Conservation (phyloP, 164 flowering plant genomes). For the Vitis vinifera region DNA sequence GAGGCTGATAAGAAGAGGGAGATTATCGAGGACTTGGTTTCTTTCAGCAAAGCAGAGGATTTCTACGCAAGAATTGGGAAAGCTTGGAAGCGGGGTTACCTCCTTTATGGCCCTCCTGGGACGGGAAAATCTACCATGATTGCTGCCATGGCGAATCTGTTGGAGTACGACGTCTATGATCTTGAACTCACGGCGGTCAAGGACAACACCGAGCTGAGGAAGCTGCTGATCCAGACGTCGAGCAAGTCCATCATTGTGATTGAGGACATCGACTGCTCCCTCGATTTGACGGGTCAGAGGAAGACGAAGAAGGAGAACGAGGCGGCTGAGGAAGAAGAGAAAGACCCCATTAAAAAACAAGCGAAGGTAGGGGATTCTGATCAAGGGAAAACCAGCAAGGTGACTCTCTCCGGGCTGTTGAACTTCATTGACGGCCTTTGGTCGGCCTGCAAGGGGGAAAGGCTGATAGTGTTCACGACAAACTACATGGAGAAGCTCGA, state of each 20-base stretch:
- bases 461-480: constrained; percentile 10
- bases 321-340: not conserved
- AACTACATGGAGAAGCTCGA: constrained; percentile 13
- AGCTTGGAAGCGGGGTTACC: not conserved
- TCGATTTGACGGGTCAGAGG: not conserved
- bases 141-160: constrained; percentile 8
- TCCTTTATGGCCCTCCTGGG: constrained; percentile 6
- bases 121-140: constrained; percentile 11
- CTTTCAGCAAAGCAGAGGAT: not conserved
- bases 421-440: constrained; percentile 12
- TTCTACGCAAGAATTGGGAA: constrained; percentile 1
- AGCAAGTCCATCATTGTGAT: constrained; percentile 7
- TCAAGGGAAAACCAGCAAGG: not conserved
- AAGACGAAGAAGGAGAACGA: constrained; percentile 2
- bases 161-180: not conserved
- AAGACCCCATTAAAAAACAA: not conserved
- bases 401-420: too few relatives aligned
- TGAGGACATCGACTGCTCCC: constrained; percentile 13
- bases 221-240: not conserved
- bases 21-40: not conserved
- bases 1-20: not conserved
- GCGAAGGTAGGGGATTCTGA: not conserved
- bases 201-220: constrained; percentile 8
- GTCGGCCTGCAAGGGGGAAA: constrained; percentile 6
- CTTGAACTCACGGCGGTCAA: constrained; percentile 2